Percentiles rank a stretch among this genome's conserved stretches.
Evolutionary conservation across 352 stramenopile species (phyloP).

Genomic region (Albugo laibachii): DNA sequence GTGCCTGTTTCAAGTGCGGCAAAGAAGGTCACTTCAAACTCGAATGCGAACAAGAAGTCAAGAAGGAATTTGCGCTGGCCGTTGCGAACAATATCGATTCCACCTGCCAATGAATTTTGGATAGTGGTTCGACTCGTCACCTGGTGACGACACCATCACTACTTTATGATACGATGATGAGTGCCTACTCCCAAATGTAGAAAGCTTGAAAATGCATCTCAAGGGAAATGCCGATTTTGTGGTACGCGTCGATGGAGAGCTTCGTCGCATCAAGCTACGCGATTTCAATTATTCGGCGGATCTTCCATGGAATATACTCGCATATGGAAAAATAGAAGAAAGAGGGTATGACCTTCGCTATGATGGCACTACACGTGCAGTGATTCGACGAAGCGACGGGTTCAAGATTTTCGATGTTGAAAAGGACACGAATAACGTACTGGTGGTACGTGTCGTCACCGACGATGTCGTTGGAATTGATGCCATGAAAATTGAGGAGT

Average conservation of each 20-base stretch:
- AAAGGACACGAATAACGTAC: not conserved
- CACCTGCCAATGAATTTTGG: not conserved
- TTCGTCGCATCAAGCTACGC: not conserved
- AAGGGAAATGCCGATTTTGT: not conserved
- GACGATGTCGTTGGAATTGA: not conserved
- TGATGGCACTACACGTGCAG: not conserved
- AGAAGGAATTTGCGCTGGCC: conserved; percentile 1
- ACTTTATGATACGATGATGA: not conserved
- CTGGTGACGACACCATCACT: not conserved
- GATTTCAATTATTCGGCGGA: not conserved
- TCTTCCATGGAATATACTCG: not conserved
- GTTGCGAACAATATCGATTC: no score
- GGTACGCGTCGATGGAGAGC: not conserved
- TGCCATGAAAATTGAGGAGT: not conserved
- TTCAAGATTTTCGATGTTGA: not conserved
- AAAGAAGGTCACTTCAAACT: not conserved
- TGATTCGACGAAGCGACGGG: not conserved
- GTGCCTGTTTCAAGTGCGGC: not conserved
- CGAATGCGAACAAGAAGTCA: not conserved
- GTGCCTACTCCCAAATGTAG: not conserved
- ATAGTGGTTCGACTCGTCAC: not conserved
- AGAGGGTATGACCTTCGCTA: not conserved
- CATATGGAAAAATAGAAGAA: not conserved
- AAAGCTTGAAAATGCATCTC: not conserved
- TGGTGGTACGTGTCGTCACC: not conserved